phyloP scores from a whole-genome alignment of 495 filamentous ascomycete genomes.

The Zalerion maritima region DNA sequence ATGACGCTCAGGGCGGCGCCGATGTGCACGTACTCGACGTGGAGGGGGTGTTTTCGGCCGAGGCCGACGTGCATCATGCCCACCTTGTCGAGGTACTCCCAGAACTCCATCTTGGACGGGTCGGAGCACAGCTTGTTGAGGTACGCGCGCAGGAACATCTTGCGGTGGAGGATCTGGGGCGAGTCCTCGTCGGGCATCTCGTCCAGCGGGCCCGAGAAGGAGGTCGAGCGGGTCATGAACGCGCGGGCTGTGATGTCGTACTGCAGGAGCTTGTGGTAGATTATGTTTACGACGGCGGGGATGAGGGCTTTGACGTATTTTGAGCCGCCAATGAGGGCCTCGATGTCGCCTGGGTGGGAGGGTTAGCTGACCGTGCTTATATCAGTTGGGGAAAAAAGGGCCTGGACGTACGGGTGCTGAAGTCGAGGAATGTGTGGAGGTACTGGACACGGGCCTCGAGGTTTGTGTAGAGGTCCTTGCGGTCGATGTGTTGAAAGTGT shows the following conservation, averaged over 20 bases:
- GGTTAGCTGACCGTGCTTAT: background rate
- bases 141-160: conserved; percentile 62
- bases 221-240: conserved; percentile 52
- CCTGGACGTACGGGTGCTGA: conserved; percentile 41
- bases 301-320: conserved; percentile 66
- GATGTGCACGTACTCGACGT: conserved; percentile 66
- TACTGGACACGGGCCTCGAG: conserved; percentile 55
- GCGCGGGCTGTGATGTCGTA: conserved; percentile 61
- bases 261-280: conserved; percentile 63
- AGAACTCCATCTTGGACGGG: conserved; percentile 58
- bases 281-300: conserved; percentile 56
- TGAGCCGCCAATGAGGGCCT: conserved; percentile 45
- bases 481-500: conserved; percentile 47
- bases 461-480: conserved; percentile 51
- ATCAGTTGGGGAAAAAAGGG: background rate
- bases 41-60: conserved; percentile 47
- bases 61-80: conserved; percentile 59
- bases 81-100: conserved; percentile 67
- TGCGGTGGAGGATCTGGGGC: conserved; percentile 58
- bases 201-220: conserved; percentile 46
- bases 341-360: conserved; percentile 41
- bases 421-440: conserved; percentile 58
- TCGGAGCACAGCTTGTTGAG: conserved; percentile 55
- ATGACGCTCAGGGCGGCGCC: conserved; percentile 52
- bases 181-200: conserved; percentile 45